A percentile compares a stretch with the other conserved stretches of the same genome.
phyloP scores from a whole-genome alignment of 345 rosid genomes.

The Salix udensis region DNA sequence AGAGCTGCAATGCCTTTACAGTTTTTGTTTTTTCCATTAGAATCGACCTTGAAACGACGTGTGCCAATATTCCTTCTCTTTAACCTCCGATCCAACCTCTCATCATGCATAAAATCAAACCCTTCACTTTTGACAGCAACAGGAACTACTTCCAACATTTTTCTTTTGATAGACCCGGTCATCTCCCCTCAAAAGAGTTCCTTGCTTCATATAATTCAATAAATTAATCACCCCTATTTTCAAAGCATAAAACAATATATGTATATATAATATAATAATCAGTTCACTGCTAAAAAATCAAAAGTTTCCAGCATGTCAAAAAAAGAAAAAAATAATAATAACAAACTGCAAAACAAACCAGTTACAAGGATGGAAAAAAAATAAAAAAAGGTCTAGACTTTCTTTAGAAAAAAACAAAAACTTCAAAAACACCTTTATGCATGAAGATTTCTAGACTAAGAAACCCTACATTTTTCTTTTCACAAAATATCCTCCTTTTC shows the following conservation, averaged over 20 bases:
- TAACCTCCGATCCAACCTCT: conserved; percentile 30
- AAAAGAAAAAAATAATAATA: too few relatives aligned
- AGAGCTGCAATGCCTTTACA: neutral
- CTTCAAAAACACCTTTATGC: neutral
- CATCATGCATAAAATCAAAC: neutral
- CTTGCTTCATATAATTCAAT: neutral
- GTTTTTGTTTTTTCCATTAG: neutral
- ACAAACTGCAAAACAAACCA: too few relatives aligned
- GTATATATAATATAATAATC: too few relatives aligned
- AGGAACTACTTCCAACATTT: neutral
- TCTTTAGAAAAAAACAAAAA: neutral
- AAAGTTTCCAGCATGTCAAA: neutral
- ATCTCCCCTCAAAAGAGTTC: neutral
- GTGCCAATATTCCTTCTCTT: conserved; percentile 27
- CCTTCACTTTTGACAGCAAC: neutral
- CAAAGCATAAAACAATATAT: neutral
- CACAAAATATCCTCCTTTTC: neutral
- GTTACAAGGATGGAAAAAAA: too few relatives aligned
- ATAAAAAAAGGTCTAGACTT: neutral
- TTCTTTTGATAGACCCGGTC: conserved; percentile 7
- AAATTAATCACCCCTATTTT: neutral
- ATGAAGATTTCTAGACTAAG: neutral
- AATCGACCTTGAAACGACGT: neutral
- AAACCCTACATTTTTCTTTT: neutral
- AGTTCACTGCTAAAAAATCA: neutral